Evolutionary conservation across 768 basidiomycete species (phyloP).

Genomic region (Tulasnella sp.): DNA sequence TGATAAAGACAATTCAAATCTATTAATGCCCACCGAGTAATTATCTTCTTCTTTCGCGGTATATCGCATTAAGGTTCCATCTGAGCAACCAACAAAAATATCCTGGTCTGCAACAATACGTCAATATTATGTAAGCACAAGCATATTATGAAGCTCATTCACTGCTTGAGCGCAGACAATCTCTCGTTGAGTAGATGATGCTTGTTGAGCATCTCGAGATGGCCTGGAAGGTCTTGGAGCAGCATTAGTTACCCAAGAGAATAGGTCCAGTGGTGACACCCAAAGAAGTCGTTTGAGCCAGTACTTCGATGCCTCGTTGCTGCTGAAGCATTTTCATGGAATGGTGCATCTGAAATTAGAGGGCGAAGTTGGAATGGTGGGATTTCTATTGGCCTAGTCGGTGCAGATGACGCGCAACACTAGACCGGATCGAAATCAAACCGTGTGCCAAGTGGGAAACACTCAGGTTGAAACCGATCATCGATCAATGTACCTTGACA

Average conservation of each 20-base stretch:
- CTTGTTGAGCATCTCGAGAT: conserved; percentile 7
- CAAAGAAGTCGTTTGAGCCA: conserved; percentile 4
- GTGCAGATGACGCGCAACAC: too few species aligned
- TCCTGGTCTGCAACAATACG: conserved; percentile 73
- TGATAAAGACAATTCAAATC: neutral
- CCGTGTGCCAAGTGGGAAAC: too few species aligned
- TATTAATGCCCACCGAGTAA: conserved; percentile 34
- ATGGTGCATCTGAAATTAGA: conserved; percentile 32
- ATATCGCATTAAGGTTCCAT: conserved; percentile 74
- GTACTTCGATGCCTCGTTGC: conserved; percentile 15
- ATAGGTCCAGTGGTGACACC: conserved; percentile 19
- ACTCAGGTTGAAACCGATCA: too few species aligned
- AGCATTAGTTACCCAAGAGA: conserved; percentile 23
- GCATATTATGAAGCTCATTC: too few species aligned
- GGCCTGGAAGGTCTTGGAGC: conserved; percentile 36
- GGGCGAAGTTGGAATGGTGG: conserved; percentile 49
- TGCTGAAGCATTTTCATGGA: too few species aligned
- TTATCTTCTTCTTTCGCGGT: conserved; percentile 49
- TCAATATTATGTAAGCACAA: too few species aligned
- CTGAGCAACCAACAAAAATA: conserved; percentile 74
- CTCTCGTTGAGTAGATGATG: neutral
- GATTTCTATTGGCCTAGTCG: conserved; percentile 35
- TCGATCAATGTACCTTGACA: too few species aligned
- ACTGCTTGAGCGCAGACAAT: conserved; percentile 9
- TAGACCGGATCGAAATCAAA: too few species aligned